phyloP scores from a whole-genome alignment of 2,329 filamentous ascomycete species.

The Hysterium pulicare region DNA sequence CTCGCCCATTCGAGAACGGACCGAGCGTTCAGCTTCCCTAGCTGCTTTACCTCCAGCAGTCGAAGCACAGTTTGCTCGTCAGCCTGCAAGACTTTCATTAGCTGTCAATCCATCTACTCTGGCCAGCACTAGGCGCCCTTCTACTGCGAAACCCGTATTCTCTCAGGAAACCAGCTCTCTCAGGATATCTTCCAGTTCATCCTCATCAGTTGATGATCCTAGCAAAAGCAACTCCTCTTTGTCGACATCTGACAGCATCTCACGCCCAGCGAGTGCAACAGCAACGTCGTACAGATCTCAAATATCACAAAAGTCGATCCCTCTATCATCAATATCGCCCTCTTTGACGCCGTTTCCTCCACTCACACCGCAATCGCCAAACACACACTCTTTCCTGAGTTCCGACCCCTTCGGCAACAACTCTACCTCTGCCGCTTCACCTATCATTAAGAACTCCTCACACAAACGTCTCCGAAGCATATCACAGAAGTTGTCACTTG shows the following conservation, averaged over 20 bases:
- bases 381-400: slow-evolving; percentile 34
- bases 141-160: slow-evolving; percentile 10
- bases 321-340: slow-evolving; percentile 6
- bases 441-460: slow-evolving; percentile 30
- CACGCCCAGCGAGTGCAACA: slow-evolving; percentile 13
- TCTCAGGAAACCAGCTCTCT: slow-evolving; percentile 17
- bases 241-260: slow-evolving; percentile 15
- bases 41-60: slow-evolving; percentile 28
- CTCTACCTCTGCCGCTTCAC: slow-evolving; percentile 25
- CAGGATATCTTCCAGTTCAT: slow-evolving; percentile 19
- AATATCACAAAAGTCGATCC: slow-evolving; percentile 5
- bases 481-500: slow-evolving; percentile 35
- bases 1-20: slow-evolving; percentile 15
- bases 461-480: slow-evolving; percentile 37
- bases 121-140: slow-evolving; percentile 18
- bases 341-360: slow-evolving; percentile 22
- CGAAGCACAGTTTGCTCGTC: slow-evolving; percentile 25
- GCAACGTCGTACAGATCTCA: slow-evolving; percentile 13
- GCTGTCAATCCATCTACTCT: slow-evolving; percentile 11
- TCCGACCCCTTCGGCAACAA: slow-evolving; percentile 37
- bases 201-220: slow-evolving; percentile 25
- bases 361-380: slow-evolving; percentile 27
- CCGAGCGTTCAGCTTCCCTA: slow-evolving; percentile 33
- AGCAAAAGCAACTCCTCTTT: slow-evolving; percentile 23
- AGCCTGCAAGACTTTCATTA: slow-evolving; percentile 25